These are phyloP conservation scores for Litchi chinensis DNA, from an alignment of 345 rosid species.

Conservation along the genomic window DNA sequence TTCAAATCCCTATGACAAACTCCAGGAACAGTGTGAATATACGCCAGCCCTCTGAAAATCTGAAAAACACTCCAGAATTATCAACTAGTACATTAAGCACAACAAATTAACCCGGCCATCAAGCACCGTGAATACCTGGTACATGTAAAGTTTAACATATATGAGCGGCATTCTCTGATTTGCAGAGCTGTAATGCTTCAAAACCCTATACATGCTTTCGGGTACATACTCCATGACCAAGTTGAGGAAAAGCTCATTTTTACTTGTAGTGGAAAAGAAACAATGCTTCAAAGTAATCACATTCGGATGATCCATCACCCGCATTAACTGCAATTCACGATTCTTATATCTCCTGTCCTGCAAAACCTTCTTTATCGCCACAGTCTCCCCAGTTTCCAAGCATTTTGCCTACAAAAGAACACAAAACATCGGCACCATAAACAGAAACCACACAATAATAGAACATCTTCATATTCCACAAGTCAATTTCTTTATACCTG, in stretches of 20 bases:
- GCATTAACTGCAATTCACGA: constrained; percentile 79
- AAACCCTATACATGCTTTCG: constrained; percentile 82
- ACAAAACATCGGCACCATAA: constrained; percentile 10
- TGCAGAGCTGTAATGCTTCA: constrained; percentile 79
- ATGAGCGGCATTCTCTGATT: constrained; percentile 84
- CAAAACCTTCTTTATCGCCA: constrained; percentile 83
- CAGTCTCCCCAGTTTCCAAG: constrained; percentile 85
- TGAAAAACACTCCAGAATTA: constrained; percentile 28
- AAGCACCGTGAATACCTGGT: constrained; percentile 53
- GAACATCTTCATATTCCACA: neutral
- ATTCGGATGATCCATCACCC: constrained; percentile 85
- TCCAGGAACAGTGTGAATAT: constrained; percentile 76
- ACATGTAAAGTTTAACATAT: constrained; percentile 80
- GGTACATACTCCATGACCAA: constrained; percentile 94
- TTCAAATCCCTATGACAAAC: constrained; percentile 90
- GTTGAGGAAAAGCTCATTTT: constrained; percentile 81
- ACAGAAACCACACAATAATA: neutral
- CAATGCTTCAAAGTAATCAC: constrained; percentile 87
- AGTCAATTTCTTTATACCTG: constrained; percentile 41
- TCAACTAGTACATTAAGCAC: neutral
- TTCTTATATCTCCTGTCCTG: constrained; percentile 89
- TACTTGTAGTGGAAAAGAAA: constrained; percentile 82
- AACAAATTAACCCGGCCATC: constrained; percentile 12
- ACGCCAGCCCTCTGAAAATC: constrained; percentile 88
- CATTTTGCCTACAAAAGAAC: constrained; percentile 57